A percentile compares a stretch with the other conserved stretches of the same genome.
Conservation (phyloP, 805 yeast genomes). For the Nakazawaea holstii region DNA sequence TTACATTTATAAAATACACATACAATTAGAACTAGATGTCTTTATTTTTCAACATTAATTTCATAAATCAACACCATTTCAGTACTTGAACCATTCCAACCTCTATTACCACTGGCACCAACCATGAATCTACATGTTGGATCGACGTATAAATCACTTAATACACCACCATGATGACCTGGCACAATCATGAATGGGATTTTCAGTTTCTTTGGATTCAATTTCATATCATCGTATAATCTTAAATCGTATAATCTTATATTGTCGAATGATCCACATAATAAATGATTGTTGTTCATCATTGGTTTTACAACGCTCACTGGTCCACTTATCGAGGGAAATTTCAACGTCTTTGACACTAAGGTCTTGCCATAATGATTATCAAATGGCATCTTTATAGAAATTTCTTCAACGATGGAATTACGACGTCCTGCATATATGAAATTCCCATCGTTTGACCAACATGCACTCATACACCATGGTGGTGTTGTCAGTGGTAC, state of each 20-base stretch:
- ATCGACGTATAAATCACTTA: constrained; percentile 75
- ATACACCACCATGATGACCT: constrained; percentile 92
- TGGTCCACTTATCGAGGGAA: constrained; percentile 88
- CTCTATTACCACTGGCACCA: constrained; percentile 90
- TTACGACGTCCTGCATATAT: constrained; percentile 87
- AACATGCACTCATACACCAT: constrained; percentile 87
- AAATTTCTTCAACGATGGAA: constrained; percentile 74
- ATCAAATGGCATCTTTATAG: constrained; percentile 52
- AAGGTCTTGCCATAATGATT: constrained; percentile 30
- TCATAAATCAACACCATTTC: constrained; percentile 83
- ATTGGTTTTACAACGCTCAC: constrained; percentile 75
- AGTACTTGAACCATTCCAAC: constrained; percentile 84
- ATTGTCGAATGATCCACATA: constrained; percentile 90
- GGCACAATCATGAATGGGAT: constrained; percentile 88
- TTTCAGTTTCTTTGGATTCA: constrained; percentile 29
- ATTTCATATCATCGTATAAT: constrained; percentile 29
- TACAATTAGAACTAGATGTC: too few relatives aligned
- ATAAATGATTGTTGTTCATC: constrained; percentile 73
- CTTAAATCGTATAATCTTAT: constrained; percentile 78
- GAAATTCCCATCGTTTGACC: constrained; percentile 80
- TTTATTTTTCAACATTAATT: constrained; percentile 46
- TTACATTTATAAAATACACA: too few relatives aligned
- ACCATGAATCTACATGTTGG: constrained; percentile 85
- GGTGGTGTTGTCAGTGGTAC: constrained; percentile 75
- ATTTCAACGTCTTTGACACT: constrained; percentile 54